phyloP scores from a whole-genome alignment of 2,329 filamentous ascomycete species.

The Hyphodiscus sp. region DNA sequence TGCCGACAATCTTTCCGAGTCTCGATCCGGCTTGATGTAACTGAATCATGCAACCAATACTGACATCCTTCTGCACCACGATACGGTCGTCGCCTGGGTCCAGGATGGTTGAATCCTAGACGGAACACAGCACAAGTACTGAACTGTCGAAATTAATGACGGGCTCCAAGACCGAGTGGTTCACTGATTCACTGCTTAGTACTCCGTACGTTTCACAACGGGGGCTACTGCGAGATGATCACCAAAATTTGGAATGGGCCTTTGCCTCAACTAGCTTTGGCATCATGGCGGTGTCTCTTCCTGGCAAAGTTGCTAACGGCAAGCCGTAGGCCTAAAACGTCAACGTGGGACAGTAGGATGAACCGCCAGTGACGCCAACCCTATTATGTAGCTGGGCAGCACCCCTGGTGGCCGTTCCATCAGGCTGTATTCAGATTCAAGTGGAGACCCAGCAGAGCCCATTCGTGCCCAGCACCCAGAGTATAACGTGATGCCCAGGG shows the following conservation, averaged over 20 bases:
- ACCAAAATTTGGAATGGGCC: background rate
- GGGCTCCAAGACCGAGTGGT: background rate
- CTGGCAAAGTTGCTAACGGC: background rate
- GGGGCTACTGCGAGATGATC: background rate
- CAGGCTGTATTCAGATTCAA: background rate
- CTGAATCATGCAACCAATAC: conserved; percentile 1
- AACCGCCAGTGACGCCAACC: background rate
- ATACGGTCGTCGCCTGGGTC: conserved; percentile 13
- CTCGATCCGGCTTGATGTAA: too few species aligned
- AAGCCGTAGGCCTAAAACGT: background rate
- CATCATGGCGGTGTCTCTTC: background rate
- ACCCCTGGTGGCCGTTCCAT: background rate
- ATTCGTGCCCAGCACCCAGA: background rate
- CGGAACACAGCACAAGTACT: conserved; percentile 4
- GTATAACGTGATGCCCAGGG: conserved; percentile 24
- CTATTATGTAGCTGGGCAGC: background rate
- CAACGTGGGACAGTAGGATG: background rate
- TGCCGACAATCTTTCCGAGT: conserved; percentile 8
- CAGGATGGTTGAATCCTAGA: background rate
- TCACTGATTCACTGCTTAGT: background rate
- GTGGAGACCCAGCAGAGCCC: conserved; percentile 1
- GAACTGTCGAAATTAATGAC: background rate
- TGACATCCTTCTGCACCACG: conserved; percentile 22
- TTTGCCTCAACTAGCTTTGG: too few species aligned
- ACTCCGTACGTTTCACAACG: background rate